Evolutionary conservation across 148 eudicot genomes (phyloP).

Genomic region (Oxyria digyna): DNA sequence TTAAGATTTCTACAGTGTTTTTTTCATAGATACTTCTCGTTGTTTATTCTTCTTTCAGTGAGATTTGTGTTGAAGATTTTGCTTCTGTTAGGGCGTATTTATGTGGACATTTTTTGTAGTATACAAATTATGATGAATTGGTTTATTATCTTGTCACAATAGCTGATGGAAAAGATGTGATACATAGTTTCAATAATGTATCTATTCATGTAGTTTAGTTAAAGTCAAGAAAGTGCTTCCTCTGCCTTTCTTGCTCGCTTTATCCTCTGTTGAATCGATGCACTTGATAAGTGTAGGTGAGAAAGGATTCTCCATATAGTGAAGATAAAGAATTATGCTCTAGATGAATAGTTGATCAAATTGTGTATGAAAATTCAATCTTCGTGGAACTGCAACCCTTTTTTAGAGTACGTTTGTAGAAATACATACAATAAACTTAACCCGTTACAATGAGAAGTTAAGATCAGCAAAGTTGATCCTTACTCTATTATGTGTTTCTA

Average conservation of each 20-base stretch:
- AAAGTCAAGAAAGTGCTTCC: background rate
- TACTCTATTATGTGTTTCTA: too few relatives aligned
- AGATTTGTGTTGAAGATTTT: background rate
- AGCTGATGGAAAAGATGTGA: background rate
- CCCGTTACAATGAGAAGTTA: too few relatives aligned
- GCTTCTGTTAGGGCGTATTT: background rate
- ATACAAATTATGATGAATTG: background rate
- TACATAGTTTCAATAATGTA: background rate
- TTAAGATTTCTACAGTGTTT: background rate
- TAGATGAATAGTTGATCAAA: background rate
- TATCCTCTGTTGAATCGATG: background rate
- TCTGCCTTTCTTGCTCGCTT: background rate
- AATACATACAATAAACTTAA: too few relatives aligned
- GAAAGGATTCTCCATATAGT: background rate
- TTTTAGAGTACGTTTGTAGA: background rate
- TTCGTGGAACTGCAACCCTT: background rate
- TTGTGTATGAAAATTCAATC: background rate
- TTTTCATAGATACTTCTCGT: background rate
- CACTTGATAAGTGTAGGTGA: background rate
- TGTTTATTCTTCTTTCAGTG: background rate
- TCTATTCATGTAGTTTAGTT: background rate
- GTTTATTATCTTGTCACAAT: background rate
- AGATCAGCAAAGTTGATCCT: too few relatives aligned
- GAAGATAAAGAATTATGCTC: background rate
- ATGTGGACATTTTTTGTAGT: background rate